These are phyloP conservation scores for Diospyros kaki DNA, from an alignment of 148 eudicot genomes.

Conservation along the genomic window DNA sequence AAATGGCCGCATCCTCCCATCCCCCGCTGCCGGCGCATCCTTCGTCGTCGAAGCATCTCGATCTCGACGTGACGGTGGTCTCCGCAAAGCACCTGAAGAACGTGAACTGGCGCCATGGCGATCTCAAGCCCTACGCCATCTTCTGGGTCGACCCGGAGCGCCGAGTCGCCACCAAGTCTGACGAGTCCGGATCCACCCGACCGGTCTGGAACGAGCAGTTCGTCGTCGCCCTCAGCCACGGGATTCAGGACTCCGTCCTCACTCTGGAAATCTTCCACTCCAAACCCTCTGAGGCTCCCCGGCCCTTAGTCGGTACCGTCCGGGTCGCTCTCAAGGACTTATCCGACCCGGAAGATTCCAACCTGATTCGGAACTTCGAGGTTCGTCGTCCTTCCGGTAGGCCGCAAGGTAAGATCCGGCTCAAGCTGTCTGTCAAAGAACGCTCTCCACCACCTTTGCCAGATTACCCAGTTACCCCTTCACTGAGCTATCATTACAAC, in stretches of 20 bases:
- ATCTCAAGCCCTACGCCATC: constrained; percentile 69
- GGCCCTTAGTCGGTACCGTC: constrained; percentile 61
- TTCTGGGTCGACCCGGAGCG: constrained; percentile 76
- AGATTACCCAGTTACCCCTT: constrained; percentile 47
- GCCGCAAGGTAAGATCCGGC: constrained; percentile 64
- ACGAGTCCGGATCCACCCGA: constrained; percentile 55
- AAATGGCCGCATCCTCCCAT: constrained; percentile 17
- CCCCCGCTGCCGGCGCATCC: constrained; percentile 11
- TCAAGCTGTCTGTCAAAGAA: constrained; percentile 47
- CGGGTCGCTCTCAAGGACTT: constrained; percentile 42
- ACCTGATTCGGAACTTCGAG: constrained; percentile 28
- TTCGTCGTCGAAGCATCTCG: constrained; percentile 21
- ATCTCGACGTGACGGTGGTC: constrained; percentile 59
- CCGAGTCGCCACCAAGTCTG: constrained; percentile 70
- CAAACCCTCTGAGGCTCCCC: constrained; percentile 58
- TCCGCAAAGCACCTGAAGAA: constrained; percentile 87
- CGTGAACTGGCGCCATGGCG: constrained; percentile 79
- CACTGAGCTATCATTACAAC: constrained; percentile 43
- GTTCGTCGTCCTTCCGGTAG: constrained; percentile 80
- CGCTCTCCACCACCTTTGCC: constrained; percentile 34
- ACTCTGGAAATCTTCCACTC: constrained; percentile 76
- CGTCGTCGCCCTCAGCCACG: constrained; percentile 36
- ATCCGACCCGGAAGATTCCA: constrained; percentile 30
- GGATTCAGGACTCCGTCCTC: constrained; percentile 38
- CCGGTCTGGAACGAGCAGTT: constrained; percentile 92